phyloP scores from a whole-genome alignment of 2,329 filamentous ascomycete species.

The Colletotrichum tabaci region DNA sequence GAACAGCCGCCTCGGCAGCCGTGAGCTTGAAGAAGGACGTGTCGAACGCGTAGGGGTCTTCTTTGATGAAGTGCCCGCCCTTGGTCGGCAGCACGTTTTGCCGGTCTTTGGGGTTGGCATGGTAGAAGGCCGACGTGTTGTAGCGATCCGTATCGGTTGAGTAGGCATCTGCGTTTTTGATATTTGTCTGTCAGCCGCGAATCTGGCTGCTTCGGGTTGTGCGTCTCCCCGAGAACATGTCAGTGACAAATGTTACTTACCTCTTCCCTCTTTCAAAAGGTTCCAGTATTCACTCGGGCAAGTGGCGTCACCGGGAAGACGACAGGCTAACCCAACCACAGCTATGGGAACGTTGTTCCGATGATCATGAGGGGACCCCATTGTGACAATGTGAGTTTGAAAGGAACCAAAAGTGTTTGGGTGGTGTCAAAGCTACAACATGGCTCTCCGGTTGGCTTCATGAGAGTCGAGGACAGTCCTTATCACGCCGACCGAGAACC shows the following conservation, averaged over 20 bases:
- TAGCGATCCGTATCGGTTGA: slow-evolving; percentile 5
- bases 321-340: slow-evolving; percentile 59
- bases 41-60: slow-evolving; percentile 52
- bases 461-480: not conserved
- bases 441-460: not conserved
- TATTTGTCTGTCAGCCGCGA: too few relatives aligned
- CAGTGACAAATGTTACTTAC: not conserved
- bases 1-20: slow-evolving; percentile 54
- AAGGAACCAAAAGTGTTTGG: slow-evolving; percentile 1
- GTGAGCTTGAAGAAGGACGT: slow-evolving; percentile 57
- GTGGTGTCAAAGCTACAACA: not conserved
- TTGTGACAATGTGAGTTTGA: not conserved
- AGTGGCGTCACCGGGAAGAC: slow-evolving; percentile 56
- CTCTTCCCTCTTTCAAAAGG: slow-evolving; percentile 49
- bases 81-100: slow-evolving; percentile 15
- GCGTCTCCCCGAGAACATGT: too few relatives aligned
- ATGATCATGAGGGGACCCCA: slow-evolving; percentile 12
- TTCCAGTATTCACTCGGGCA: slow-evolving; percentile 56
- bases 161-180: slow-evolving; percentile 48
- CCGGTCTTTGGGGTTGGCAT: slow-evolving; percentile 21
- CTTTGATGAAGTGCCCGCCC: slow-evolving; percentile 48
- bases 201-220: too few relatives aligned
- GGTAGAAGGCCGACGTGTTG: slow-evolving; percentile 19
- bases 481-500: slow-evolving; percentile 8
- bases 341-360: slow-evolving; percentile 55